A percentile compares a stretch with the other conserved stretches of the same genome.
Conservation (phyloP, 257 asterid genomes). For the Marsdenia floribunda region DNA sequence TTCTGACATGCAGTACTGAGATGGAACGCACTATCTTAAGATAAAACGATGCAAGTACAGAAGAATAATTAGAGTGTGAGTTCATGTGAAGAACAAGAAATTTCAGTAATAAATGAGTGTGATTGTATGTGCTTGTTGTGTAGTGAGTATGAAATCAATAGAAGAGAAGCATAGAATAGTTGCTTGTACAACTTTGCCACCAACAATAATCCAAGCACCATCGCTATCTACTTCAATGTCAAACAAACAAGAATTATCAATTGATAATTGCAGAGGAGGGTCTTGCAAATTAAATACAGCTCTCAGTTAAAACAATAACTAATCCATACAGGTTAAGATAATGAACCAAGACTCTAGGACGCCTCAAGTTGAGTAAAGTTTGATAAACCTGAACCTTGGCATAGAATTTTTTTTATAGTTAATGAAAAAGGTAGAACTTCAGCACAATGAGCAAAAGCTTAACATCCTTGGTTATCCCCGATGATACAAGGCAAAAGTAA, state of each 20-base stretch:
- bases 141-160: neutral
- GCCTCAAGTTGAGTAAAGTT: neutral
- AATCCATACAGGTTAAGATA: neutral
- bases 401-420: slow-evolving; percentile 37
- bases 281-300: slow-evolving; percentile 39
- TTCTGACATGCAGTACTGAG: neutral
- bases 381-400: slow-evolving; percentile 39
- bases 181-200: slow-evolving; percentile 65
- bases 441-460: slow-evolving; percentile 50
- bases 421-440: slow-evolving; percentile 36
- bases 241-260: slow-evolving; percentile 57
- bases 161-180: neutral
- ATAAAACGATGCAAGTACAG: neutral
- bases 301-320: slow-evolving; percentile 10
- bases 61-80: neutral
- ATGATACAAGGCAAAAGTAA: slow-evolving; percentile 38
- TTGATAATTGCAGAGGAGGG: slow-evolving; percentile 55
- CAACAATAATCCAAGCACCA: slow-evolving; percentile 91
- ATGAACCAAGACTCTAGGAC: neutral
- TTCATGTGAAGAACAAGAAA: too few relatives aligned
- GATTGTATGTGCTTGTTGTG: too few relatives aligned
- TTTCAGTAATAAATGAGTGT: too few relatives aligned
- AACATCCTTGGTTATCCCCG: slow-evolving; percentile 37
- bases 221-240: slow-evolving; percentile 76
- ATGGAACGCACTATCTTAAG: neutral